These are phyloP conservation scores for Auricularia sp. DNA, from an alignment of 768 basidiomycete species.

Conservation along the genomic window DNA sequence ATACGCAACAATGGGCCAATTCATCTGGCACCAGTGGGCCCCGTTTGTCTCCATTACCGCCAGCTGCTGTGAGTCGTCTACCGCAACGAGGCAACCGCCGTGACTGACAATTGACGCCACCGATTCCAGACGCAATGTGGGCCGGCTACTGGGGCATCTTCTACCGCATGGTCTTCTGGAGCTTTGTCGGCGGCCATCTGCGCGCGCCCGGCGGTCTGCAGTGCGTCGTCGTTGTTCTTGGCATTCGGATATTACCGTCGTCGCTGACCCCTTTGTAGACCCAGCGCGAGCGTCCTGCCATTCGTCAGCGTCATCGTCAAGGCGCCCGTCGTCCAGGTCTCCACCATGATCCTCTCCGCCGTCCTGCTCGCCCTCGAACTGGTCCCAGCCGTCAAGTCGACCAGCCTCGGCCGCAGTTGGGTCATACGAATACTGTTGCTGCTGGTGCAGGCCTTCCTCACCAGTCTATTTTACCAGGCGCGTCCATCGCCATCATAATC, in stretches of 20 bases:
- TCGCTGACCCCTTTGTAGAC: slow-evolving; percentile 28
- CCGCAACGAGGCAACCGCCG: neutral
- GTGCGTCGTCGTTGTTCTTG: slow-evolving; percentile 32
- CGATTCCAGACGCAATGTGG: slow-evolving; percentile 59
- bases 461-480: slow-evolving; percentile 71
- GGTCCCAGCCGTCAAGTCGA: slow-evolving; percentile 43
- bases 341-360: slow-evolving; percentile 52
- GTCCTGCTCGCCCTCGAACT: slow-evolving; percentile 58
- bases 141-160: slow-evolving; percentile 69
- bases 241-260: neutral
- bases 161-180: slow-evolving; percentile 95
- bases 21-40: slow-evolving; percentile 73
- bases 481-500: slow-evolving; percentile 8
- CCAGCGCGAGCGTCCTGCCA: slow-evolving; percentile 45
- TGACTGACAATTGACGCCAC: neutral
- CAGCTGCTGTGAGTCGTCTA: slow-evolving; percentile 51
- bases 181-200: slow-evolving; percentile 72
- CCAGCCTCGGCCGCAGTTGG: slow-evolving; percentile 55
- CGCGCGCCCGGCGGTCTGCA: slow-evolving; percentile 72
- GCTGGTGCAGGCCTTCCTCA: slow-evolving; percentile 51
- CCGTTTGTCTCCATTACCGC: slow-evolving; percentile 60
- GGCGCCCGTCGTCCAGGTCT: slow-evolving; percentile 59
- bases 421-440: slow-evolving; percentile 51
- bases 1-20: slow-evolving; percentile 53
- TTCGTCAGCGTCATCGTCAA: slow-evolving; percentile 69